A percentile compares a stretch with the other conserved stretches of the same genome.
Conservation (phyloP, 352 stramenopile species). For the Saprolegnia diclina region DNA sequence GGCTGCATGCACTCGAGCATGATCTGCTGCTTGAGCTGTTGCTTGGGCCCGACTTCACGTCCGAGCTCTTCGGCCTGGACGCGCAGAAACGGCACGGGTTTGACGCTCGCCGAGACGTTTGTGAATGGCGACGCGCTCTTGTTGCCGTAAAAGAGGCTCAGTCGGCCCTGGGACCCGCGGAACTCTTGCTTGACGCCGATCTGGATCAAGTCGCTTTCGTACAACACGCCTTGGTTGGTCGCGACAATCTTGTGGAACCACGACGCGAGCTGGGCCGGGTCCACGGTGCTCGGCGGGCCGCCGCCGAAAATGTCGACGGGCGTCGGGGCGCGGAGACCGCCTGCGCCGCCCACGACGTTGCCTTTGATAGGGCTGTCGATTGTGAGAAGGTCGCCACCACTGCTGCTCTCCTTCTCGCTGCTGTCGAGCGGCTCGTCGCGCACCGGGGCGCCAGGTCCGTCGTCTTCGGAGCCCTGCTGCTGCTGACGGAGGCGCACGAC, state of each 20-base stretch:
- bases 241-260: constrained; percentile 85
- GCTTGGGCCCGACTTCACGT: constrained; percentile 70
- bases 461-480: constrained; percentile 39
- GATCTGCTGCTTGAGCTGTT: constrained; percentile 90
- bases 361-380: constrained; percentile 28
- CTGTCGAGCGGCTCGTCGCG: constrained; percentile 4
- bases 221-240: constrained; percentile 86
- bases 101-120: constrained; percentile 80
- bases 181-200: constrained; percentile 96
- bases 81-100: constrained; percentile 41
- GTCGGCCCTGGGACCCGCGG: constrained; percentile 85
- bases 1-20: constrained; percentile 90
- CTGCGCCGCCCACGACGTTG: constrained; percentile 17
- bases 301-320: constrained; percentile 55
- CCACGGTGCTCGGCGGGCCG: constrained; percentile 31
- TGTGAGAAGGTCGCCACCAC: constrained; percentile 27
- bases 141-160: constrained; percentile 96
- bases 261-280: constrained; percentile 44
- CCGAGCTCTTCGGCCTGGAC: constrained; percentile 67
- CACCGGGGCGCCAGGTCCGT: not conserved
- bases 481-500: constrained; percentile 66
- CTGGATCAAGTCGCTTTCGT: constrained; percentile 91
- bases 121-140: constrained; percentile 73
- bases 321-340: constrained; percentile 45
- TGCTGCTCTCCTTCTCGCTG: constrained; percentile 13